These are phyloP conservation scores for Xylaria hypoxylon DNA, from an alignment of 2,329 filamentous ascomycete genomes.

Conservation along the genomic window DNA sequence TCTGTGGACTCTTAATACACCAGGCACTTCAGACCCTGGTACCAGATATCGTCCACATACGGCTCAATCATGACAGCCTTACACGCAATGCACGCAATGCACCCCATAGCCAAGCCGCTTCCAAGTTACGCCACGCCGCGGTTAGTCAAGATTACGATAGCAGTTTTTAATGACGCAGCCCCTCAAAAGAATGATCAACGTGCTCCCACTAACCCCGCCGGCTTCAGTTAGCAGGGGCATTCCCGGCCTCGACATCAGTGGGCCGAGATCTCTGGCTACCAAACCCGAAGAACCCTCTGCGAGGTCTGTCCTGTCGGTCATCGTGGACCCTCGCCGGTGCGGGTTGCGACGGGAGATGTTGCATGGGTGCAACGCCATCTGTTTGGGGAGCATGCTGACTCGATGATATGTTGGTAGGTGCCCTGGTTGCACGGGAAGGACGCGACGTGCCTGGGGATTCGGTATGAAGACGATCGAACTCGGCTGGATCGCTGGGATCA, in stretches of 20 bases:
- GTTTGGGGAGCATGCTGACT: slow-evolving; percentile 41
- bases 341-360: slow-evolving; percentile 40
- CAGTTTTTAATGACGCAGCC: slow-evolving; percentile 14
- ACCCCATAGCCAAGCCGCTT: slow-evolving; percentile 9
- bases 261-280: slow-evolving; percentile 49
- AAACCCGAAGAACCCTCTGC: slow-evolving; percentile 49
- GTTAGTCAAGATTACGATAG: slow-evolving; percentile 33
- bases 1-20: neutral
- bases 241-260: slow-evolving; percentile 46
- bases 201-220: slow-evolving; percentile 37
- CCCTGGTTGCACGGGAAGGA: slow-evolving; percentile 1
- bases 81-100: neutral
- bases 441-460: slow-evolving; percentile 34
- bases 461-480: slow-evolving; percentile 58
- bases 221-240: slow-evolving; percentile 34
- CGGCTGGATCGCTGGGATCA: slow-evolving; percentile 65
- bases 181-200: neutral
- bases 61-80: neutral
- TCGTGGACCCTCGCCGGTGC: slow-evolving; percentile 45
- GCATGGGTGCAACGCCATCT: slow-evolving; percentile 41
- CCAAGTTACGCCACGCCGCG: slow-evolving; percentile 4
- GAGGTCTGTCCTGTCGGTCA: slow-evolving; percentile 38
- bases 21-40: neutral
- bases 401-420: slow-evolving; percentile 12
- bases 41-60: neutral